Evolutionary conservation across 2,329 filamentous ascomycete species (phyloP), one percentile per base, ranked within the genome.

Genomic region (Clonostachys rosea): DNA sequence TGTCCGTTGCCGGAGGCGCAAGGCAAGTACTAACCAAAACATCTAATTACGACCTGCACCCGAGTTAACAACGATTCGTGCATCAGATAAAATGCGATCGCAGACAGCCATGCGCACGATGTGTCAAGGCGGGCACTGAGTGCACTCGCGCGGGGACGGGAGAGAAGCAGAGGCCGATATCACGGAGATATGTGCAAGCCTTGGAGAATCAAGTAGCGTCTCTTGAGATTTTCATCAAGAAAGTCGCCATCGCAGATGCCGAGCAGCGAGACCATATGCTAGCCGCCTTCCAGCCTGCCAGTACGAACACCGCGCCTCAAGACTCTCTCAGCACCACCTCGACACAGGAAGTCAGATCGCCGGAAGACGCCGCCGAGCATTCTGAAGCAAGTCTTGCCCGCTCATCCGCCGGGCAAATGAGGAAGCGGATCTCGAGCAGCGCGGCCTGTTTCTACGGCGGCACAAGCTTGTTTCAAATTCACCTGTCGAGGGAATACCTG

Each of bases 31-130:
- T 30, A 5, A 43, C 16, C 36, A 9, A 33, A 2, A 17, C 12
- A 35, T 13, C 30, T 8, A 41, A 40, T 35, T 43, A 13, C 43
- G 5, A 24, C 16, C n/a, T 30, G 39, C 7, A 1, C 42, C 34
- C 40, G 30, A 20, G 54, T 56, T 50, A 65, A 66, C 9, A 52
- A 68, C 34, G 24, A 20, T 14, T 18, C 30, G 8, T 16, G 3
- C 9, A 43, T 8, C 43, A 78, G 66, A 71, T 79, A 36, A 79
- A 76, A 63, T 80, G 76, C 56, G 71, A 78, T 55, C 70, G 75
- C 5, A 68, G 68, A 42, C 60, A 67, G 13, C 76, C 76, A 12
- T 80, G 76, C 54, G 69, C 68, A 34, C 71, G 70, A 49, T 80
- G 76, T 52, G 56, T 62, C 54, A 68, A 70, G 52, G 66, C 67